phyloP scores from a whole-genome alignment of 441 rosid species.

The Syzygium syzygioides region DNA sequence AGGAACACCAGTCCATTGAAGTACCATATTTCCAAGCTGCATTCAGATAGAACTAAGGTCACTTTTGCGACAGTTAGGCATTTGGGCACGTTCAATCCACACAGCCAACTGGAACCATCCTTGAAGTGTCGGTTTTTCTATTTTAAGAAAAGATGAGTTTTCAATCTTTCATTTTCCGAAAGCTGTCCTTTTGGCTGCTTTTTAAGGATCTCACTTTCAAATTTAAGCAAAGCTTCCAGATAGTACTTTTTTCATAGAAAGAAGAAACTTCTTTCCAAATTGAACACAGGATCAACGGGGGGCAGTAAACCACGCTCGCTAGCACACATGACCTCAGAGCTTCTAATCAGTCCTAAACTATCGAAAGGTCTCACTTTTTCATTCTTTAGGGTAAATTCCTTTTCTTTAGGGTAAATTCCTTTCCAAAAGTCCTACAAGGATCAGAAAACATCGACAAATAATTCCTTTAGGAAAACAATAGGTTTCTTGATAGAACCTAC shows the following conservation, averaged over 20 bases:
- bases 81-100: not conserved
- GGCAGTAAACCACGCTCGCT: not conserved
- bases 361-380: not conserved
- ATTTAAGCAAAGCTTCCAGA: not conserved
- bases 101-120: not conserved
- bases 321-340: not conserved
- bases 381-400: not conserved
- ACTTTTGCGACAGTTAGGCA: not conserved
- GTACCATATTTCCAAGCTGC: slow-evolving; percentile 97
- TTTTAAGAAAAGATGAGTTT: not conserved
- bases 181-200: not conserved
- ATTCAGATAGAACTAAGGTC: not conserved
- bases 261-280: not conserved
- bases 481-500: not conserved
- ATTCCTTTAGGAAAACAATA: not conserved
- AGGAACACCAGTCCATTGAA: slow-evolving; percentile 80
- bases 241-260: not conserved
- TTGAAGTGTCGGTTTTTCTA: not conserved
- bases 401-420: not conserved
- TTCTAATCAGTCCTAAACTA: not conserved
- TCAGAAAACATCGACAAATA: not conserved
- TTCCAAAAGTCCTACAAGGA: not conserved
- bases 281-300: not conserved
- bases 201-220: not conserved
- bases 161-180: not conserved